Evolutionary conservation across 1,284 basidiomycete species (phyloP).

Genomic region (Wolfiporia cocos): DNA sequence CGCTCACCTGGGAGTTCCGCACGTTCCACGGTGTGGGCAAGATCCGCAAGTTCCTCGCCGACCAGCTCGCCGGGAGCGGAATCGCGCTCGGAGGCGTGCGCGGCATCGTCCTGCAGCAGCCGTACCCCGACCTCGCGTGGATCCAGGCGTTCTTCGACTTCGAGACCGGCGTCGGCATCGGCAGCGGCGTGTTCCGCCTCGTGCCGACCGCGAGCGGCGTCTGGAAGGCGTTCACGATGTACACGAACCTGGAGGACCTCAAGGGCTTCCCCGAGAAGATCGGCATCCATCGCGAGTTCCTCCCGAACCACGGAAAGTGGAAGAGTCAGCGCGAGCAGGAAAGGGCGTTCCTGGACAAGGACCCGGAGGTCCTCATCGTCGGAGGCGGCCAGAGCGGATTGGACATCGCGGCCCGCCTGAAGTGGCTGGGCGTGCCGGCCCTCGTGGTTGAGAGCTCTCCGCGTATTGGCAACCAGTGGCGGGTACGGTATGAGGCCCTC

Average conservation of each 20-base stretch:
- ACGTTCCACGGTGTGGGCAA: conserved; percentile 42
- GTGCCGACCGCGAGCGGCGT: conserved; percentile 39
- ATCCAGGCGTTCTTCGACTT: conserved; percentile 56
- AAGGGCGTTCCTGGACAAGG: conserved; percentile 30
- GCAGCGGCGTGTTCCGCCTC: conserved; percentile 47
- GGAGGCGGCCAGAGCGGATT: conserved; percentile 67
- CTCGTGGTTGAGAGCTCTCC: conserved; percentile 49
- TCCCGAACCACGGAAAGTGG: conserved; percentile 39
- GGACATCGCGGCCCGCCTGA: conserved; percentile 52
- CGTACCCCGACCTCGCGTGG: conserved; percentile 54
- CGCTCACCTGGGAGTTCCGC: conserved; percentile 61
- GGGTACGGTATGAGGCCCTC: conserved; percentile 51
- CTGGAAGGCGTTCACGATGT: conserved; percentile 57
- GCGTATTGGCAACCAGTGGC: conserved; percentile 56
- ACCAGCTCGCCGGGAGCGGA: conserved; percentile 35
- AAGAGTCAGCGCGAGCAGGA: conserved; percentile 33
- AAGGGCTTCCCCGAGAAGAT: conserved; percentile 42
- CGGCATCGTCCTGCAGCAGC: conserved; percentile 33
- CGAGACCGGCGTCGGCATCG: conserved; percentile 42
- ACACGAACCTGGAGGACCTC: conserved; percentile 54
- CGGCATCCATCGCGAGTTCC: conserved; percentile 30
- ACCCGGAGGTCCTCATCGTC: conserved; percentile 47
- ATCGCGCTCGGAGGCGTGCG: conserved; percentile 35
- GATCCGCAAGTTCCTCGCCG: conserved; percentile 39
- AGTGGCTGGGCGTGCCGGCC: conserved; percentile 43